These are phyloP conservation scores for Exophiala bonariae DNA, from an alignment of 2,329 filamentous ascomycete species.

Conservation along the genomic window DNA sequence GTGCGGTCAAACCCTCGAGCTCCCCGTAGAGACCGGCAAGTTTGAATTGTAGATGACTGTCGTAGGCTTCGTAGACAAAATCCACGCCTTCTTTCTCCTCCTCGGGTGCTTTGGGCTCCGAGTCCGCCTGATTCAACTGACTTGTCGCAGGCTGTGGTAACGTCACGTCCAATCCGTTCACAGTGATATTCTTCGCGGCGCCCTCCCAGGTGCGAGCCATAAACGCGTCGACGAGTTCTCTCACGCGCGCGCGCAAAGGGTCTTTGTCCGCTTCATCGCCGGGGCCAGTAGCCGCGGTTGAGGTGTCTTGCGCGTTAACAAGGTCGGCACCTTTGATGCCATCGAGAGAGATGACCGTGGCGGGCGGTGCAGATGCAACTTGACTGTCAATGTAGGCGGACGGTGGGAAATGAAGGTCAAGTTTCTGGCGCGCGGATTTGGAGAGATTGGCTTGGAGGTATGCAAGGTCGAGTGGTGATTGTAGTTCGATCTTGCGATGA, in stretches of 20 bases:
- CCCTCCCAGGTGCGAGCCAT: constrained; percentile 45
- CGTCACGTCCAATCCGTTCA: constrained; percentile 47
- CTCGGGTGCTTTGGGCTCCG: constrained; percentile 13
- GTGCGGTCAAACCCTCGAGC: constrained; percentile 47
- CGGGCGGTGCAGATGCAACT: constrained; percentile 15
- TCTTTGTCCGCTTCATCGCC: constrained; percentile 20
- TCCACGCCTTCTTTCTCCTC: constrained; percentile 44
- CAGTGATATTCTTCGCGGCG: constrained; percentile 45
- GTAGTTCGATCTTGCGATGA: constrained; percentile 53
- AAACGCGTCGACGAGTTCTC: constrained; percentile 35
- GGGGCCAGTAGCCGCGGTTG: neutral
- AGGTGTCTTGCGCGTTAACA: neutral
- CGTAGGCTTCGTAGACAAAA: constrained; percentile 44
- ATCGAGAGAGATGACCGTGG: constrained; percentile 43
- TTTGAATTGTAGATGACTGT: constrained; percentile 42
- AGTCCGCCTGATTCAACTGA: constrained; percentile 20
- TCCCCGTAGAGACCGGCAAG: constrained; percentile 48
- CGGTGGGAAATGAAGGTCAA: constrained; percentile 49
- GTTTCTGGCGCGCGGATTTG: constrained; percentile 46
- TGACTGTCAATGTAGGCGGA: constrained; percentile 39
- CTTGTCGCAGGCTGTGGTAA: constrained; percentile 10
- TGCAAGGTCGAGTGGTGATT: constrained; percentile 49
- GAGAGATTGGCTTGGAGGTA: constrained; percentile 49
- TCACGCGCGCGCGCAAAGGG: constrained; percentile 24
- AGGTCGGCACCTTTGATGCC: constrained; percentile 26